A percentile compares a stretch with the other conserved stretches of the same genome.
Evolutionary conservation across 306 rosid species (phyloP).

Genomic region (Aeschynomene evenia): DNA sequence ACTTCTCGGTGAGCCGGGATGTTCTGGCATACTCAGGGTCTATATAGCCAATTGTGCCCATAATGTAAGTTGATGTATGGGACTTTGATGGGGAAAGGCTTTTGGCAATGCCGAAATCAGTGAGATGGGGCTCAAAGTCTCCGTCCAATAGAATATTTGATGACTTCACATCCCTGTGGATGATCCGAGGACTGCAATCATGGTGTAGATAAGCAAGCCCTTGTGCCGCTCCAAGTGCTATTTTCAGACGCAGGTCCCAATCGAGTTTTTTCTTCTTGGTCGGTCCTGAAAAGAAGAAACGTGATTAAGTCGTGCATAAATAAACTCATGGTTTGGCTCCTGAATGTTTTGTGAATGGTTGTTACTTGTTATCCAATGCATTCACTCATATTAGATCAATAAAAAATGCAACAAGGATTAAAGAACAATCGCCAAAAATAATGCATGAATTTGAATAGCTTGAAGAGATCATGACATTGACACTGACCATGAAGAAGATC

Average conservation of each 20-base stretch:
- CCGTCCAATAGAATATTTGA: constrained; percentile 81
- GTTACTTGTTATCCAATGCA: neutral
- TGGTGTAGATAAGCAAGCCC: constrained; percentile 95
- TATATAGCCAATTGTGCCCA: constrained; percentile 97
- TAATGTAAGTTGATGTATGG: constrained; percentile 73
- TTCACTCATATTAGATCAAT: neutral
- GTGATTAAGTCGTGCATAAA: neutral
- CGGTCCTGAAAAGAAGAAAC: constrained; percentile 42
- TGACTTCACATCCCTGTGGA: constrained; percentile 92
- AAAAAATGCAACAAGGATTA: neutral
- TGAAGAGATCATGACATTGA: neutral
- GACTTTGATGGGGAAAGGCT: constrained; percentile 70
- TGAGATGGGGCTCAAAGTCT: constrained; percentile 85
- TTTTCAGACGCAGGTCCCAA: constrained; percentile 75
- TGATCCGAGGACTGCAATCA: constrained; percentile 91
- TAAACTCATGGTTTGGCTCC: neutral
- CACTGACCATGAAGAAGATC: constrained; percentile 86
- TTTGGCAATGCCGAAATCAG: constrained; percentile 97
- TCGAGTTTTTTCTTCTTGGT: constrained; percentile 49
- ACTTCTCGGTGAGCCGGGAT: constrained; percentile 90
- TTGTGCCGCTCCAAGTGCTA: constrained; percentile 92
- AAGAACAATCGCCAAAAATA: neutral
- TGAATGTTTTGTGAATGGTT: neutral
- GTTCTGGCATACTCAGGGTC: constrained; percentile 98
- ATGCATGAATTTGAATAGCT: neutral